phyloP scores from a whole-genome alignment of 1,284 basidiomycete genomes.

The Sphagnurus paluster region DNA sequence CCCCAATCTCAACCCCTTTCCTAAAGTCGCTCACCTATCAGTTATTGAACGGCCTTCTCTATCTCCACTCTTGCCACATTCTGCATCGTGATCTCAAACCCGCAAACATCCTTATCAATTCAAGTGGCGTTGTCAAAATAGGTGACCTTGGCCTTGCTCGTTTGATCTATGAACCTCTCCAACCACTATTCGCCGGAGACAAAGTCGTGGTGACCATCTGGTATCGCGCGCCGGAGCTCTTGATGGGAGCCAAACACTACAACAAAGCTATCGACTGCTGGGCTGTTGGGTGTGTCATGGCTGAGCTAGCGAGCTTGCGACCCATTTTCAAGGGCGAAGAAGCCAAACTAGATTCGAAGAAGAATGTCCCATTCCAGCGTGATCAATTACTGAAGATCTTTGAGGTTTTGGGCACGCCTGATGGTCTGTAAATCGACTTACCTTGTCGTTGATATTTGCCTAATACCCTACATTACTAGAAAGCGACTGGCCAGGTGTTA shows the following conservation, averaged over 20 bases:
- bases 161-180: constrained; percentile 82
- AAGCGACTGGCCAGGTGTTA: constrained; percentile 86
- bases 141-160: constrained; percentile 96
- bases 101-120: constrained; percentile 96
- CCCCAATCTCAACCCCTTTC: constrained; percentile 71
- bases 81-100: constrained; percentile 98
- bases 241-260: constrained; percentile 95
- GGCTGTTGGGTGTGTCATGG: constrained; percentile 97
- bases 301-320: constrained; percentile 88
- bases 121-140: constrained; percentile 91
- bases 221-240: constrained; percentile 95
- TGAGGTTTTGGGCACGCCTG: constrained; percentile 90
- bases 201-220: constrained; percentile 99
- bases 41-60: constrained; percentile 93
- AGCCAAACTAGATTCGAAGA: constrained; percentile 91
- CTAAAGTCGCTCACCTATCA: constrained; percentile 95
- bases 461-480: no score
- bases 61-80: constrained; percentile 94
- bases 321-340: constrained; percentile 99
- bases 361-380: constrained; percentile 91
- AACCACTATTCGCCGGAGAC: constrained; percentile 86
- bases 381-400: constrained; percentile 96
- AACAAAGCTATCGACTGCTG: constrained; percentile 94
- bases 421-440: constrained; percentile 46
- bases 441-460: neutral